phyloP scores from a whole-genome alignment of 352 stramenopile species.

The Pythium rhizo-oryzae region DNA sequence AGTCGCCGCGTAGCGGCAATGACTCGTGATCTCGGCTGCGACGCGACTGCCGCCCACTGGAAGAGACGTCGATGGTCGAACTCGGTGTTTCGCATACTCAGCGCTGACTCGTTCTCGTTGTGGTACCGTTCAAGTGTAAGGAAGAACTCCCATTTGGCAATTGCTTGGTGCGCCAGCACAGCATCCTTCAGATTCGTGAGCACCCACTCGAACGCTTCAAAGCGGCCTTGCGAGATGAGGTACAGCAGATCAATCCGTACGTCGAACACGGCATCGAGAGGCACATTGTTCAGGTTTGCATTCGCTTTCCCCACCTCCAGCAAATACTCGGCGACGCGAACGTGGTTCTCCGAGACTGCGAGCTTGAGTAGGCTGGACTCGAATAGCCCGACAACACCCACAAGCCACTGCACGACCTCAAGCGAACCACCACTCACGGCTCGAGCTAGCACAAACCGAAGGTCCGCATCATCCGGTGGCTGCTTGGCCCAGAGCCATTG shows the following conservation, averaged over 20 bases:
- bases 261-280: not conserved
- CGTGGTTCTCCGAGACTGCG: conserved; percentile 2
- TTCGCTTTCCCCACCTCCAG: not conserved
- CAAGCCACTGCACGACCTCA: conserved; percentile 4
- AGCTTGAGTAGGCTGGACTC: not conserved
- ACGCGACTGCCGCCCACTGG: conserved; percentile 9
- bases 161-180: not conserved
- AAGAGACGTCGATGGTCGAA: conserved; percentile 8
- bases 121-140: conserved; percentile 17
- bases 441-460: conserved; percentile 6
- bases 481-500: conserved; percentile 5
- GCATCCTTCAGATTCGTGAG: not conserved
- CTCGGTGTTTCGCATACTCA: conserved; percentile 10
- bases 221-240: conserved; percentile 2
- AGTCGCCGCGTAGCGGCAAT: not conserved
- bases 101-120: conserved; percentile 4
- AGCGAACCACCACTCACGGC: not conserved
- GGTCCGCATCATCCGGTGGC: not conserved
- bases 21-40: not conserved
- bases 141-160: not conserved
- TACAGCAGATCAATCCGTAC: conserved; percentile 1
- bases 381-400: conserved; percentile 1
- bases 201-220: conserved; percentile 12
- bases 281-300: not conserved
- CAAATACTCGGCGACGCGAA: conserved; percentile 10